Evolutionary conservation across 441 rosid species (phyloP), one percentile per base, ranked within the genome.

Genomic region (Populus hybrid): DNA sequence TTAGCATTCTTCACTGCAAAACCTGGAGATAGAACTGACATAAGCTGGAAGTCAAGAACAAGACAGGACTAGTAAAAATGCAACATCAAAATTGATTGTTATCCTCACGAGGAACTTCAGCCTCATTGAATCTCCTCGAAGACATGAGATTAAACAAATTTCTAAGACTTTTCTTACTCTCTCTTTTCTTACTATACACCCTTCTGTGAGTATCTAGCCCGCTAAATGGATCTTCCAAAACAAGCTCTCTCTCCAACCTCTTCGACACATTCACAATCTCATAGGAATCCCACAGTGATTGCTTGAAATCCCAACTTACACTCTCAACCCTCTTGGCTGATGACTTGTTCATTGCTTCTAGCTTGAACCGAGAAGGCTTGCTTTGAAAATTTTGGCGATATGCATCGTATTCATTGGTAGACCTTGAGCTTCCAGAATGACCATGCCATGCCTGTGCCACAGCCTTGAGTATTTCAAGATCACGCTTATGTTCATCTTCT

Each of bases 381-480:
- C 79, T 72, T 73, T 46, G 87, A 83, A 89, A 87, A 67, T 80
- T 85, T 35, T 65, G 85, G 65, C 85, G 82, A 53, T 67, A 78
- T 3, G 92, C 89, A 7, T 90, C 93, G 26, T 84, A 81, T 82
- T 92, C 98, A 30, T 83, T 76, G 10, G 85, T 78, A 11, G 87
- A 67, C 70, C 79, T 79, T 21, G 88, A 82, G 72, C 81, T 83
- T 61, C 81, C 74, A 0, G 92, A 88, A 73, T 77, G 91, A 70
- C 85, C 82, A 14, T 84, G 86, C 98, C 97, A 90, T 21, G 97
- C 97, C 59, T 91, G 98, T 2, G 97, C 98, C 34, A 87, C 97
- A 4, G 94, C 92, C 79, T 90, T 91, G 83, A 86, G 87, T 82
- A 92, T 75, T 83, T 94, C 94, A 26, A 87, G 74, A 28, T 84